A percentile compares a stretch with the other conserved stretches of the same genome.
phyloP scores from a whole-genome alignment of 2,329 filamentous ascomycete species.

The Fusarium sp. region DNA sequence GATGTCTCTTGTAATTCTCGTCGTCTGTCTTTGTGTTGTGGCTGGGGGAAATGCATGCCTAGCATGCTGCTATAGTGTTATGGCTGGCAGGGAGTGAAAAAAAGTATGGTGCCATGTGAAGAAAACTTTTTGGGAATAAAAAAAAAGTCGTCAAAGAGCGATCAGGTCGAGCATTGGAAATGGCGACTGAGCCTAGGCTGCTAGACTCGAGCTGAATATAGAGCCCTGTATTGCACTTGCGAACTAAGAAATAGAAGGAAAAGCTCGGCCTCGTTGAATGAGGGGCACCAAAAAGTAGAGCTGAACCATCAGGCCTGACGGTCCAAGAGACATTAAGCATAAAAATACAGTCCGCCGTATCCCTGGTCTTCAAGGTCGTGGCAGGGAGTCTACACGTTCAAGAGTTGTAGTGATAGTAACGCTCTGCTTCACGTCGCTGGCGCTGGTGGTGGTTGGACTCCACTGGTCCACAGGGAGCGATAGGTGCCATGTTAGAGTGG shows the following conservation, averaged over 20 bases:
- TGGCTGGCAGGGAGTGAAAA: neutral
- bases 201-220: neutral
- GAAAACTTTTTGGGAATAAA: slow-evolving; percentile 2
- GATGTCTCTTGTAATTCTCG: slow-evolving; percentile 2
- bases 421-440: slow-evolving; percentile 12
- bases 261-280: neutral
- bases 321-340: neutral
- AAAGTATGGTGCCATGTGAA: neutral
- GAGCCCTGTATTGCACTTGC: neutral
- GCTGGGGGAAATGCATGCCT: slow-evolving; percentile 7
- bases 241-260: neutral
- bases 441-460: slow-evolving; percentile 10
- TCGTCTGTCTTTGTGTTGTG: slow-evolving; percentile 7
- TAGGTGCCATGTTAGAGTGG: neutral
- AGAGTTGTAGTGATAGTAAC: slow-evolving; percentile 16
- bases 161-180: neutral
- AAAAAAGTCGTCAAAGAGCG: neutral
- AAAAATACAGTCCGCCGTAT: neutral
- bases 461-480: neutral
- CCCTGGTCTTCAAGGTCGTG: neutral
- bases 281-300: neutral
- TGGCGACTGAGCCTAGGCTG: slow-evolving; percentile 15
- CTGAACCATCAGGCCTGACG: neutral
- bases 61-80: slow-evolving; percentile 5
- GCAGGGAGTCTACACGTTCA: neutral